Percentiles rank a stretch among this genome's conserved stretches.
Evolutionary conservation across 83 land plant species (phyloP).

Genomic region (Picea abies): DNA sequence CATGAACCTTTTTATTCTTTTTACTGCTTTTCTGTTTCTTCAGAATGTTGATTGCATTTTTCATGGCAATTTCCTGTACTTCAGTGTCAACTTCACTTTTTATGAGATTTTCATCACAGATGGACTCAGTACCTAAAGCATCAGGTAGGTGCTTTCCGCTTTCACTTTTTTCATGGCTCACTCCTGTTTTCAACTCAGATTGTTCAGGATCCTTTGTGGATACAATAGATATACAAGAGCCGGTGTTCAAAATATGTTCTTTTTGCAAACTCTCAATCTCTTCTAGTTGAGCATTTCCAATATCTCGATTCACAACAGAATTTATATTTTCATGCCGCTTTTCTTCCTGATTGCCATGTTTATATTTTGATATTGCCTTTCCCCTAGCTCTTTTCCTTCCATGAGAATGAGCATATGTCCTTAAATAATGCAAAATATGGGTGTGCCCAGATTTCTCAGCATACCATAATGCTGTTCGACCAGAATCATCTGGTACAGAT

Average conservation of each 20-base stretch:
- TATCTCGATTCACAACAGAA: background rate
- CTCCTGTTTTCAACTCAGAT: background rate
- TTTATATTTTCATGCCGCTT: background rate
- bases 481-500: slow-evolving; percentile 11
- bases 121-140: background rate
- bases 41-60: background rate
- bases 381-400: slow-evolving; percentile 27
- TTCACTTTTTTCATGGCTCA: background rate
- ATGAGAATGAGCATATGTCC: slow-evolving; percentile 15
- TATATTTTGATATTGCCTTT: slow-evolving; percentile 23
- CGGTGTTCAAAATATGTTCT: background rate
- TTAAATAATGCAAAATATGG: slow-evolving; percentile 22
- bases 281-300: background rate
- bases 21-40: background rate
- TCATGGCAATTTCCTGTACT: background rate
- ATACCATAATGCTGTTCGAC: slow-evolving; percentile 23
- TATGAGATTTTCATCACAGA: background rate
- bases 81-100: background rate
- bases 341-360: slow-evolving; percentile 12
- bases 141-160: background rate
- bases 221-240: background rate
- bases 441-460: slow-evolving; percentile 21
- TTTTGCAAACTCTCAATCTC: background rate
- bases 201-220: background rate
- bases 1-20: background rate